Conservation (phyloP, 768 basidiomycete species). For the Xerocomellus dryophilus region DNA sequence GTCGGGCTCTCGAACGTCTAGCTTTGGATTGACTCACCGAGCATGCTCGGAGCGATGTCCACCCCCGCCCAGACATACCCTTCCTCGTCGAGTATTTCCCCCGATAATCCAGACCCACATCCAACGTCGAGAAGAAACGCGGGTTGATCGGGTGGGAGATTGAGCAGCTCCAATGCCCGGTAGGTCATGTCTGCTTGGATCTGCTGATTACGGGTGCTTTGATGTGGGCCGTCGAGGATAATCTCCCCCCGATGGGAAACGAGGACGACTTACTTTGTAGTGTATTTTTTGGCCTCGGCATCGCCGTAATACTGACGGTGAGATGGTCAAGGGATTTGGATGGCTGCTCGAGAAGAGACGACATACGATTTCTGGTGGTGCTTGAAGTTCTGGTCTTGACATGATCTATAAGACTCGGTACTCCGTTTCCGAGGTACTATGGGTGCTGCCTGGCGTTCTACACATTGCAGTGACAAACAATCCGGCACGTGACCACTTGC, state of each 20-base stretch:
- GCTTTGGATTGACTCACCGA: constrained; percentile 53
- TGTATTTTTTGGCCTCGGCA: constrained; percentile 93
- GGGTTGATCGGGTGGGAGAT: constrained; percentile 73
- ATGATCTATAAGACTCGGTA: constrained; percentile 37
- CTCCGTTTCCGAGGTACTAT: too few species aligned
- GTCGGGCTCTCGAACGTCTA: background rate
- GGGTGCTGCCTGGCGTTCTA: too few species aligned
- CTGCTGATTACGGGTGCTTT: constrained; percentile 89
- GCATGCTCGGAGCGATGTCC: constrained; percentile 96
- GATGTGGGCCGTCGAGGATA: constrained; percentile 12
- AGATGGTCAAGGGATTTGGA: background rate
- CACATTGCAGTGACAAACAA: too few species aligned
- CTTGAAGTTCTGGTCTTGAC: constrained; percentile 86
- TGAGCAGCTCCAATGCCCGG: constrained; percentile 87
- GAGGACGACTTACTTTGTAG: constrained; percentile 66
- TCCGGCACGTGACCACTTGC: too few species aligned
- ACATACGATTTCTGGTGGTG: constrained; percentile 85
- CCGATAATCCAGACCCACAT: constrained; percentile 94
- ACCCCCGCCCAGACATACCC: constrained; percentile 92
- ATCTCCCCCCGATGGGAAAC: background rate
- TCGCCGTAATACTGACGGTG: constrained; percentile 89
- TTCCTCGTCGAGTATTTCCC: constrained; percentile 93
- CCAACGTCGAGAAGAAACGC: constrained; percentile 93
- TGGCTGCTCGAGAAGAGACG: background rate
- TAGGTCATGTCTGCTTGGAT: constrained; percentile 99